These are phyloP conservation scores for Angomonas ambiguus DNA, from an alignment of 208 protist species.

Conservation along the genomic window DNA sequence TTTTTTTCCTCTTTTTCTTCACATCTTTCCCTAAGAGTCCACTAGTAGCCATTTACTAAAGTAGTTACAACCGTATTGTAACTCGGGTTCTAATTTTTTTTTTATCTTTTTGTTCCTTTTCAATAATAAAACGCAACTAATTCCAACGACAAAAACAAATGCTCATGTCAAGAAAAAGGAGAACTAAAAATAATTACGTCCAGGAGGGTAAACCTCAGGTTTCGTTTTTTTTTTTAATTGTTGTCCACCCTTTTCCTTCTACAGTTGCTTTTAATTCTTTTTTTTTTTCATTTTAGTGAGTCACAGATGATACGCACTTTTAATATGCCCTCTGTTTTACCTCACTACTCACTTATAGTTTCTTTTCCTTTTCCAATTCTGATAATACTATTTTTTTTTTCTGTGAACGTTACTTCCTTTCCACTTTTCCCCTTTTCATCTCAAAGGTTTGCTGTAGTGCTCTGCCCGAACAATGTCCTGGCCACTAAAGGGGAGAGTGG, in stretches of 20 bases:
- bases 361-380: no score
- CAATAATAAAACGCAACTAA: neutral
- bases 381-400: neutral
- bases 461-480: constrained; percentile 30
- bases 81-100: neutral
- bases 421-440: constrained; percentile 1
- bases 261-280: no score
- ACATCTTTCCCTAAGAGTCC: neutral
- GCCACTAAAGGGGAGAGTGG: constrained; percentile 54
- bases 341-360: no score
- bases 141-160: neutral
- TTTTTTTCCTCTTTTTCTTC: constrained; percentile 3
- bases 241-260: no score
- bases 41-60: neutral
- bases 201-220: no score
- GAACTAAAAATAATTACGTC: constrained; percentile 3
- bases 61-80: neutral
- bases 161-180: neutral
- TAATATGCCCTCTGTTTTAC: no score
- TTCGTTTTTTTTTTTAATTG: no score
- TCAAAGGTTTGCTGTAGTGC: neutral
- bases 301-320: no score
- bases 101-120: neutral
- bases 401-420: neutral
- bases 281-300: no score